phyloP scores from a whole-genome alignment of 75 land plant species.

The Adiantum capillusveneris region DNA sequence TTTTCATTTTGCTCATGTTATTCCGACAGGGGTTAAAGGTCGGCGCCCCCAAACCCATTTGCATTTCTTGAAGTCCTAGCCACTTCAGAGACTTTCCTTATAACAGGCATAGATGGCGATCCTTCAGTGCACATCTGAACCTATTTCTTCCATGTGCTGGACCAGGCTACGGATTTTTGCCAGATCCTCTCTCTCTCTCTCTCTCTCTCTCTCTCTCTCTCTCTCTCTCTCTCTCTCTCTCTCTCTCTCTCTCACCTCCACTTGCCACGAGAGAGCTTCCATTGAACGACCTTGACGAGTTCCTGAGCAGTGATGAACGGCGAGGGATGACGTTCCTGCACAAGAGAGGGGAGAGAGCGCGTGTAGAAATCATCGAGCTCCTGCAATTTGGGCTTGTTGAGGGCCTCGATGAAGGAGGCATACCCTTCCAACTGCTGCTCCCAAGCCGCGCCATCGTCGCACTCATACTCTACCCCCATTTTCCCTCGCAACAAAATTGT shows the following conservation, averaged over 20 bases:
- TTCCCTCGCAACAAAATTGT: too few relatives aligned
- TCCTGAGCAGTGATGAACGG: slow-evolving; percentile 60
- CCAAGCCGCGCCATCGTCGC: neutral
- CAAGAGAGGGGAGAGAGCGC: slow-evolving; percentile 37
- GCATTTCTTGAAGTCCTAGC: too few relatives aligned
- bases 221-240: too few relatives aligned
- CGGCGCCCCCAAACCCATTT: neutral
- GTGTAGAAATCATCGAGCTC: slow-evolving; percentile 58
- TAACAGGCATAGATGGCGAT: too few relatives aligned
- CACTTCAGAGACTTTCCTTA: too few relatives aligned
- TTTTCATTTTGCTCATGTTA: neutral
- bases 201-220: too few relatives aligned
- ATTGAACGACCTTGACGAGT: slow-evolving; percentile 59
- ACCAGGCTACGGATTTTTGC: too few relatives aligned
- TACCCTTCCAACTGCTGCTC: neutral
- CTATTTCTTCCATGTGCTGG: too few relatives aligned
- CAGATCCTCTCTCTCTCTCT: too few relatives aligned
- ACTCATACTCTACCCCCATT: too few relatives aligned
- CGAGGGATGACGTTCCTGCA: slow-evolving; percentile 43
- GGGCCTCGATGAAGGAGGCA: slow-evolving; percentile 11
- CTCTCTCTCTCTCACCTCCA: too few relatives aligned
- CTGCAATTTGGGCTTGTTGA: slow-evolving; percentile 44
- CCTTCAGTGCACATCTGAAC: too few relatives aligned
- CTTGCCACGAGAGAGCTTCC: slow-evolving; percentile 87
- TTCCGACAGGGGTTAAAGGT: neutral